phyloP scores from a whole-genome alignment of 306 rosid species.

The Cucurbita maxima region DNA sequence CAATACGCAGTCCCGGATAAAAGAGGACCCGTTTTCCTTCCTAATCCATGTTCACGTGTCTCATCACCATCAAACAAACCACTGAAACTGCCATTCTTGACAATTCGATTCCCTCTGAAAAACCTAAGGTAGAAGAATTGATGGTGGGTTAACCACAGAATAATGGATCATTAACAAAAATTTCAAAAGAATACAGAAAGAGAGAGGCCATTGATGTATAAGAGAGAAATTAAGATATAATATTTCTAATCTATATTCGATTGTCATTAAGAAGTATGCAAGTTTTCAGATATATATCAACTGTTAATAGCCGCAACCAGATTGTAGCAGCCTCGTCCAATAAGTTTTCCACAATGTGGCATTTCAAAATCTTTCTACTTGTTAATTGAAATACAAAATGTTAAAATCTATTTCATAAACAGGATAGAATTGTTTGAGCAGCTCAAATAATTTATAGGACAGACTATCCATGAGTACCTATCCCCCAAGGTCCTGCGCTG shows the following conservation, averaged over 20 bases:
- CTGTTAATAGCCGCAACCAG: too few relatives aligned
- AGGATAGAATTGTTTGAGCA: not conserved
- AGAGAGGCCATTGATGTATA: too few relatives aligned
- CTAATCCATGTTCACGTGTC: slow-evolving; percentile 35
- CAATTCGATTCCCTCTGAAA: slow-evolving; percentile 34
- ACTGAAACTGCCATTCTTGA: not conserved
- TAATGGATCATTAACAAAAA: not conserved
- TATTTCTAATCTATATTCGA: not conserved
- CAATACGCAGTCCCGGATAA: slow-evolving; percentile 77
- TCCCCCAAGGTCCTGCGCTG: slow-evolving; percentile 50
- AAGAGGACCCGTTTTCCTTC: slow-evolving; percentile 50
- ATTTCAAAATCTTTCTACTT: not conserved
- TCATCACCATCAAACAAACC: slow-evolving; percentile 29
- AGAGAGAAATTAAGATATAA: too few relatives aligned
- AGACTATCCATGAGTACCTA: slow-evolving; percentile 19
- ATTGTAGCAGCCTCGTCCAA: too few relatives aligned
- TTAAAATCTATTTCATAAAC: not conserved
- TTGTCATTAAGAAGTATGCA: too few relatives aligned
- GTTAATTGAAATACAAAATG: not conserved
- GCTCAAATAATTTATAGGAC: not conserved
- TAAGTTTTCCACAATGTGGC: too few relatives aligned
- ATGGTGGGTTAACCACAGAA: not conserved
- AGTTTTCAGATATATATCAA: too few relatives aligned
- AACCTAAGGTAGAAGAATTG: slow-evolving; percentile 28
- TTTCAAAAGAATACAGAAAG: not conserved